Base-by-base conservation (phyloP, 2,329 filamentous ascomycete genomes). In the Aureobasidium melanogenum region DNA sequence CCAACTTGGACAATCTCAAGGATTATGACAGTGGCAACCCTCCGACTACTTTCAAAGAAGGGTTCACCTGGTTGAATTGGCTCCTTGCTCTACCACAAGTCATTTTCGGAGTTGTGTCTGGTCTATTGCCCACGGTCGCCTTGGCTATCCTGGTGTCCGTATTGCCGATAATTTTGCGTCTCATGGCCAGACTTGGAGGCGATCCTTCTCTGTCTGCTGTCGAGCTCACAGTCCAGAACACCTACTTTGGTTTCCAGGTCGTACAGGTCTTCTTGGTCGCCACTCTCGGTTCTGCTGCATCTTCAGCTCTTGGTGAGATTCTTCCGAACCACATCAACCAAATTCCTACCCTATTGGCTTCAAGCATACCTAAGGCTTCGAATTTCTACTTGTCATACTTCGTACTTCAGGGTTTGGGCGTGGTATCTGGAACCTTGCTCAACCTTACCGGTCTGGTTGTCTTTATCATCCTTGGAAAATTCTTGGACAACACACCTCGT, bases 341-440 rank as follows among this genome's bases (percentile, higher is more conserved):
- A 9, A 68, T 68, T 3, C 64, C 71, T 0, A 64, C 52, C 12
- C 59, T 73, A 10, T 64, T 75, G 26, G 71, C 73, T 10, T 64
- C 66, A 12, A 66, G 69, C 26, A 65, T 99, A 6, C 94, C 94
- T 19, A 86, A 84, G 61, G 86, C 91, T 0, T 92, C 91, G 63
- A 97, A 96, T 75, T 95, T 97, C 71, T 99, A 97, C 74, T 87
- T 97, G 22, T 90, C 88, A 0, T 99, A 97, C 76, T 95, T 99
- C 66, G 84, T 97, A 34, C 84, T 99, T 2, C 94, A 97, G 74
- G 95, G 93, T 36, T 74, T 97, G 62, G 87, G 87, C 1, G 85
- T 93, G 64, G 88, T 91, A 3, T 82, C 89, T 0, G 83, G 86
- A 50, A 83, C 88, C 1, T 74, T 97, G 5, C 79, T 95, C 2